These are phyloP conservation scores for Fusarium robinianum DNA, from an alignment of 2,329 filamentous ascomycete species.

Conservation along the genomic window DNA sequence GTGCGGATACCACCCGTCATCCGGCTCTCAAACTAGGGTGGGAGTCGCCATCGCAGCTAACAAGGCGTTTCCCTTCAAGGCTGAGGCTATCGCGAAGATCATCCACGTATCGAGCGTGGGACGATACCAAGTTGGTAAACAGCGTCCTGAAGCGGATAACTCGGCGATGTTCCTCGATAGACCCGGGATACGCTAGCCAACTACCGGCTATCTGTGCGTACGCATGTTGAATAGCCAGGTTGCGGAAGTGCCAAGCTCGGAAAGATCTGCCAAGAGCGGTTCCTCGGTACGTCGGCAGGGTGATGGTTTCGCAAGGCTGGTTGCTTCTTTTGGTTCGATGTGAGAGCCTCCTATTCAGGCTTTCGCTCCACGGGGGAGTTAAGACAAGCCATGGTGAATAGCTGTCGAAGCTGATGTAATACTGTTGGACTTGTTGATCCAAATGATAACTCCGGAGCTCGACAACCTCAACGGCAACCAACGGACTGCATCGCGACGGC, in stretches of 20 bases:
- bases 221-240: neutral
- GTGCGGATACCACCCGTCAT: constrained; percentile 14
- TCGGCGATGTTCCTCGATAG: neutral
- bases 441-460: constrained; percentile 2
- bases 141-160: constrained; percentile 4
- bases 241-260: neutral
- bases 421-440: constrained; percentile 16
- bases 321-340: neutral
- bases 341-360: neutral
- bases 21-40: constrained; percentile 2
- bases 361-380: neutral
- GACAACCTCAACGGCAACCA: neutral
- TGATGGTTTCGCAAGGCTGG: constrained; percentile 9
- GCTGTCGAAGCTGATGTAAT: constrained; percentile 17
- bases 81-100: constrained; percentile 17
- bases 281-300: constrained; percentile 3
- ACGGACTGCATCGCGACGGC: too few relatives aligned
- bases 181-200: neutral
- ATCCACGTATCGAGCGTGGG: constrained; percentile 7
- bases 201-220: constrained; percentile 5
- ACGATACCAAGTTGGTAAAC: neutral
- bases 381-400: constrained; percentile 8
- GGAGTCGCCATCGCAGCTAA: constrained; percentile 28
- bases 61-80: constrained; percentile 16
- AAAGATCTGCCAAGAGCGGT: too few relatives aligned